Percentiles rank a stretch among this genome's conserved stretches.
Conservation (phyloP, 495 filamentous ascomycete genomes). For the Trichoderma virens region DNA sequence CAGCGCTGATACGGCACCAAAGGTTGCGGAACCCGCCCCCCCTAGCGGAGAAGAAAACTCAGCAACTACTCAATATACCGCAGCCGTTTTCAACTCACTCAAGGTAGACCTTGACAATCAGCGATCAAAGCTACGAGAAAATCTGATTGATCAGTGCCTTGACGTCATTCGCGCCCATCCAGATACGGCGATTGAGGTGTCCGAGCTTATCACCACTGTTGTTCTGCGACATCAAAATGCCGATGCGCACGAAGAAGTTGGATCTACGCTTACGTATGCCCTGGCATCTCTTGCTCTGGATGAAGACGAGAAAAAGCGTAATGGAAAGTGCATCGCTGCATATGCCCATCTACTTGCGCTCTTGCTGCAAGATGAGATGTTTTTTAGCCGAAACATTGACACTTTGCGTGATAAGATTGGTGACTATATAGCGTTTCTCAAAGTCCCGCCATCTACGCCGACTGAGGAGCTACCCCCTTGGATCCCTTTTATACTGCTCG, state of each 20-base stretch:
- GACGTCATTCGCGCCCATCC: slow-evolving; percentile 83
- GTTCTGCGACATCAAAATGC: slow-evolving; percentile 62
- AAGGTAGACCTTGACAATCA: slow-evolving; percentile 79
- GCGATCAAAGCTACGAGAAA: slow-evolving; percentile 60
- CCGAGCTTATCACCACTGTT: slow-evolving; percentile 73
- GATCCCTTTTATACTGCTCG: slow-evolving; percentile 83
- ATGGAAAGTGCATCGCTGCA: slow-evolving; percentile 57
- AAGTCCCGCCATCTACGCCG: slow-evolving; percentile 56
- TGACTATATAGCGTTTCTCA: slow-evolving; percentile 72
- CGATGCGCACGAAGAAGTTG: slow-evolving; percentile 62
- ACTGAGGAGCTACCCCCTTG: slow-evolving; percentile 76
- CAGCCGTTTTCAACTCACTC: slow-evolving; percentile 27
- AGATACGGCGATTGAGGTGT: slow-evolving; percentile 83
- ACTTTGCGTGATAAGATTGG: slow-evolving; percentile 72
- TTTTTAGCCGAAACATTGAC: slow-evolving; percentile 68
- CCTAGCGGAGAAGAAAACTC: background rate
- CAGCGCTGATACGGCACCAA: background rate
- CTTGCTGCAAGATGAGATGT: slow-evolving; percentile 71
- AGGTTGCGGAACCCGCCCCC: background rate
- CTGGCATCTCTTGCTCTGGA: slow-evolving; percentile 75
- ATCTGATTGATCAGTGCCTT: slow-evolving; percentile 80
- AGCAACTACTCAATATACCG: background rate
- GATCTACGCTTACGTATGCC: slow-evolving; percentile 74
- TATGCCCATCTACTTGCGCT: slow-evolving; percentile 90
- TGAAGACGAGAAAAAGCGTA: slow-evolving; percentile 67